phyloP scores from a whole-genome alignment of 1,284 basidiomycete species.

The Sporisorium scitamineum region DNA sequence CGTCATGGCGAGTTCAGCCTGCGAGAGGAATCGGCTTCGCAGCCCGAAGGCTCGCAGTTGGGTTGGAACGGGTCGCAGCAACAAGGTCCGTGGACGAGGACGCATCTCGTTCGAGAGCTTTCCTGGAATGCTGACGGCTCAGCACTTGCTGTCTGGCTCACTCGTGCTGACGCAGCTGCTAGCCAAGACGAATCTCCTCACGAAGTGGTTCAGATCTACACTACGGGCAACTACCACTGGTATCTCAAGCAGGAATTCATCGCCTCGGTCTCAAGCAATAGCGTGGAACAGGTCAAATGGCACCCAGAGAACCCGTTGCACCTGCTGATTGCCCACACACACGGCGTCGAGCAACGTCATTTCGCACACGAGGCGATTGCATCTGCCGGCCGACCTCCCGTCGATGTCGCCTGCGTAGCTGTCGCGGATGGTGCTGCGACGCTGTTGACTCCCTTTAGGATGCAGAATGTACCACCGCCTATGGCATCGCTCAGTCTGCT shows the following conservation, averaged over 20 bases:
- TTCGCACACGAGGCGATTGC: constrained; percentile 83
- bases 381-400: constrained; percentile 76
- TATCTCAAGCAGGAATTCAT: constrained; percentile 70
- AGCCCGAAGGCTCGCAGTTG: constrained; percentile 62
- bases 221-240: constrained; percentile 95
- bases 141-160: constrained; percentile 86
- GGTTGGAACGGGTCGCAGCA: constrained; percentile 25
- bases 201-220: constrained; percentile 84
- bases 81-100: constrained; percentile 30
- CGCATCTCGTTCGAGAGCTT: constrained; percentile 79
- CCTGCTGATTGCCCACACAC: constrained; percentile 74
- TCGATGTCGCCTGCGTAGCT: constrained; percentile 85
- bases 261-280: constrained; percentile 1
- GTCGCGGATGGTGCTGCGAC: constrained; percentile 90
- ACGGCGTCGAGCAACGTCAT: constrained; percentile 75
- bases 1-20: constrained; percentile 89
- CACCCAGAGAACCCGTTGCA: constrained; percentile 84
- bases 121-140: constrained; percentile 90
- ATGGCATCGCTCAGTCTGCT: constrained; percentile 83
- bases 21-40: constrained; percentile 71
- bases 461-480: constrained; percentile 93
- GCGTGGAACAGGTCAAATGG: constrained; percentile 78
- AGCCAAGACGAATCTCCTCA: background rate
- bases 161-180: constrained; percentile 12
- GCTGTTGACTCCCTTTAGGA: constrained; percentile 90